Conservation (phyloP, 2,329 filamentous ascomycete genomes). For the Orbilia javanica region DNA sequence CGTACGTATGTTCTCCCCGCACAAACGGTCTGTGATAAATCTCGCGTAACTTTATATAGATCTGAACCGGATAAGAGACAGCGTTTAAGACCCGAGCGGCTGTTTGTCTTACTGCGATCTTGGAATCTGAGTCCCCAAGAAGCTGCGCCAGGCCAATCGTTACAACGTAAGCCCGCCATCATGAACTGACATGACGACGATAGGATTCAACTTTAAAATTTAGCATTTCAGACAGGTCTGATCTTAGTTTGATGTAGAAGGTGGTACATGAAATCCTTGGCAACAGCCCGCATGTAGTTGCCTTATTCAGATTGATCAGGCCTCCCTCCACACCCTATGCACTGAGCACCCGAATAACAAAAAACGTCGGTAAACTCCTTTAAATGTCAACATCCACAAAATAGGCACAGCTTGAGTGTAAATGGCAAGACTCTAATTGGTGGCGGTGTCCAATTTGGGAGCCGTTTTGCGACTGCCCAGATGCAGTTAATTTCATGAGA, state of each 20-base stretch:
- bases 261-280: constrained; percentile 13
- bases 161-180: not conserved
- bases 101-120: not conserved
- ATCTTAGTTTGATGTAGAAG: constrained; percentile 6
- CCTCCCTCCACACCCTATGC: not conserved
- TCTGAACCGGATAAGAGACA: constrained; percentile 4
- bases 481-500: constrained; percentile 16
- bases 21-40: not conserved
- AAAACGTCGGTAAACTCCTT: constrained; percentile 5
- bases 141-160: constrained; percentile 7
- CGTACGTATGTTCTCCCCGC: not conserved
- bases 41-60: constrained; percentile 18
- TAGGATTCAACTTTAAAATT: constrained; percentile 20
- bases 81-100: constrained; percentile 3
- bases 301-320: constrained; percentile 17
- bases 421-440: not conserved
- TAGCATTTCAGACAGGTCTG: not conserved
- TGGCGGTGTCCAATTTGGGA: constrained; percentile 18
- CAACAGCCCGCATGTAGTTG: not conserved
- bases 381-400: not conserved
- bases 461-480: constrained; percentile 10
- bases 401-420: not conserved
- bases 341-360: not conserved
- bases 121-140: not conserved
- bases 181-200: not conserved